phyloP scores from a whole-genome alignment of 148 eudicot species.

The Camellia sinensis region DNA sequence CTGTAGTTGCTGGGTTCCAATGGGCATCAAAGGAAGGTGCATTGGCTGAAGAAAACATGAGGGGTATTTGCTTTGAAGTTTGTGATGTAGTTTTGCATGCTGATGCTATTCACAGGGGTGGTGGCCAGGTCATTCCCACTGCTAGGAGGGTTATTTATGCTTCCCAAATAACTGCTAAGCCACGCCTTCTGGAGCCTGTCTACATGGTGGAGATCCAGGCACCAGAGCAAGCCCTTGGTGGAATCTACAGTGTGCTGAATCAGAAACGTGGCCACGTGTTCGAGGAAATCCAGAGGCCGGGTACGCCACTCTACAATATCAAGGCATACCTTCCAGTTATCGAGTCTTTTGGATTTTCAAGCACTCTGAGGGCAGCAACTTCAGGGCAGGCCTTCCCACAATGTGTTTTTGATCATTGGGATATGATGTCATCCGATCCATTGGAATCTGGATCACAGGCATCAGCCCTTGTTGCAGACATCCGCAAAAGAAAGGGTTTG shows the following conservation, averaged over 20 bases:
- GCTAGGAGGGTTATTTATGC: slow-evolving; percentile 81
- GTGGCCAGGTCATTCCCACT: slow-evolving; percentile 78
- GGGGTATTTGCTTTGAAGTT: slow-evolving; percentile 76
- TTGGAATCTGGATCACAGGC: slow-evolving; percentile 55
- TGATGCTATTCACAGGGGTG: slow-evolving; percentile 84
- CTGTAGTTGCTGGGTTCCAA: slow-evolving; percentile 87
- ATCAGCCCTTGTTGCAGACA: slow-evolving; percentile 28
- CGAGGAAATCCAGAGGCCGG: slow-evolving; percentile 79
- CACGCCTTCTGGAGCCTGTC: slow-evolving; percentile 69
- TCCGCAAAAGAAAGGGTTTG: slow-evolving; percentile 81
- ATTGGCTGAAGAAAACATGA: slow-evolving; percentile 72
- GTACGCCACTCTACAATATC: slow-evolving; percentile 74
- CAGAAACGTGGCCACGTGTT: slow-evolving; percentile 83
- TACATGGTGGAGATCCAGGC: slow-evolving; percentile 78
- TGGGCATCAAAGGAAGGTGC: slow-evolving; percentile 90
- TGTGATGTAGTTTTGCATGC: slow-evolving; percentile 83
- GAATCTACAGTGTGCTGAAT: slow-evolving; percentile 74
- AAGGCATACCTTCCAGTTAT: slow-evolving; percentile 75
- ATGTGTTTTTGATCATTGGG: slow-evolving; percentile 82
- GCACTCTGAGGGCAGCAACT: slow-evolving; percentile 64
- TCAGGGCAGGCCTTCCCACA: slow-evolving; percentile 85
- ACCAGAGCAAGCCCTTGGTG: slow-evolving; percentile 74
- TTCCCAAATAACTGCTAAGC: slow-evolving; percentile 78
- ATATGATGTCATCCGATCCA: slow-evolving; percentile 65
- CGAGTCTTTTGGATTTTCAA: slow-evolving; percentile 70